Percentiles rank a stretch among this genome's conserved stretches.
Conservation (phyloP, 2,329 filamentous ascomycete species). For the Penicillium thymicola region DNA sequence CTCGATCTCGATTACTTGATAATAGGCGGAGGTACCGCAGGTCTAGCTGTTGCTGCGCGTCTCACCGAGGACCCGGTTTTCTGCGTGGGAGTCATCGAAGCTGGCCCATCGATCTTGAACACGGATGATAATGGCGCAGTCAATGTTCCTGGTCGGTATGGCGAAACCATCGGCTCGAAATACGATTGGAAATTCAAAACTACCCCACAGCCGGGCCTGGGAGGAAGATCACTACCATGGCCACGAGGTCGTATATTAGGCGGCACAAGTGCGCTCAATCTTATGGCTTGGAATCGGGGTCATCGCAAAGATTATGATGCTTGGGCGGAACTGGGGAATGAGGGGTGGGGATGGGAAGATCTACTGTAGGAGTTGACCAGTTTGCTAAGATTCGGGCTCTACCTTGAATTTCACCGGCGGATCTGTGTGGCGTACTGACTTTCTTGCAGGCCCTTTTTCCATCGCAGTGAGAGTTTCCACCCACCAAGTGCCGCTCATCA, state of each 20-base stretch:
- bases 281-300: slow-evolving; percentile 28
- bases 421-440: slow-evolving; percentile 6
- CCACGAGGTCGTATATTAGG: slow-evolving; percentile 32
- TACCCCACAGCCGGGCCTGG: slow-evolving; percentile 24
- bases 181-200: slow-evolving; percentile 37
- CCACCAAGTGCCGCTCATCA: slow-evolving; percentile 27
- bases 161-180: slow-evolving; percentile 13
- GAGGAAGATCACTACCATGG: slow-evolving; percentile 9
- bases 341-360: slow-evolving; percentile 28
- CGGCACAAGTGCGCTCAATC: slow-evolving; percentile 33
- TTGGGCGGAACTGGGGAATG: slow-evolving; percentile 32
- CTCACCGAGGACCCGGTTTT: slow-evolving; percentile 41
- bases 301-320: slow-evolving; percentile 30
- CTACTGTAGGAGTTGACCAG: slow-evolving; percentile 14
- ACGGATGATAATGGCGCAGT: slow-evolving; percentile 25
- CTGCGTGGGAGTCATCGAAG: slow-evolving; percentile 48
- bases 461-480: slow-evolving; percentile 48
- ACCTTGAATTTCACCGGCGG: slow-evolving; percentile 4
- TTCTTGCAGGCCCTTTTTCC: slow-evolving; percentile 50
- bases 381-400: neutral
- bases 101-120: slow-evolving; percentile 33
- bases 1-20: slow-evolving; percentile 33
- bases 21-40: slow-evolving; percentile 53
- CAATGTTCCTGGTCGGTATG: slow-evolving; percentile 21
- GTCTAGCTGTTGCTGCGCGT: slow-evolving; percentile 42